Conservation (phyloP, 2,329 filamentous ascomycete genomes). For the Ophiostoma tasmaniense region DNA sequence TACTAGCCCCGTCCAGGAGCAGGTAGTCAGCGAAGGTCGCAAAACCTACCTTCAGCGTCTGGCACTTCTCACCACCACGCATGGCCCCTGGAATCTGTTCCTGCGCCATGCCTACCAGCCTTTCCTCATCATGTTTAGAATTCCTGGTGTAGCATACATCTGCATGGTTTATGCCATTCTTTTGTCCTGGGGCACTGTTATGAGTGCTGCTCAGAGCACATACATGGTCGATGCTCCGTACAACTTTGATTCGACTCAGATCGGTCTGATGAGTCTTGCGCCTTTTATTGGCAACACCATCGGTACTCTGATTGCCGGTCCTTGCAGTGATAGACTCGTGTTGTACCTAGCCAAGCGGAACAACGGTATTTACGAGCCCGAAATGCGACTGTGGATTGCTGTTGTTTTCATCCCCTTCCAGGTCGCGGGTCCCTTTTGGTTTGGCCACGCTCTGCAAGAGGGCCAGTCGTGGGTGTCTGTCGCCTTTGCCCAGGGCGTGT, state of each 20-base stretch:
- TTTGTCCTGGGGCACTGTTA: constrained; percentile 10
- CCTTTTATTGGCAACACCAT: constrained; percentile 33
- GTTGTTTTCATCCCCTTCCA: constrained; percentile 27
- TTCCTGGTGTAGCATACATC: constrained; percentile 16
- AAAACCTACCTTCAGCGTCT: constrained; percentile 13
- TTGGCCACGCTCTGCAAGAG: constrained; percentile 25
- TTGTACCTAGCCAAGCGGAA: constrained; percentile 32
- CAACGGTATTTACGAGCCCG: constrained; percentile 37
- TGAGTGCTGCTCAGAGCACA: constrained; percentile 9
- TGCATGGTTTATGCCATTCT: constrained; percentile 13
- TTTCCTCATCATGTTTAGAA: constrained; percentile 16
- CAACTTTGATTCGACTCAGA: constrained; percentile 28
- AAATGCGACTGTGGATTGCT: constrained; percentile 32
- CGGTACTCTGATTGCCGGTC: constrained; percentile 28
- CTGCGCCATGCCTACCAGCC: constrained; percentile 19
- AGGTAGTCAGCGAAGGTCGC: background rate
- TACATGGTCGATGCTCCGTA: constrained; percentile 29
- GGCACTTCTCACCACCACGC: constrained; percentile 7
- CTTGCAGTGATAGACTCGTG: constrained; percentile 30
- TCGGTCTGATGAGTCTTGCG: constrained; percentile 32
- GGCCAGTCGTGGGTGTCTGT: constrained; percentile 21
- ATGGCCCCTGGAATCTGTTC: constrained; percentile 11
- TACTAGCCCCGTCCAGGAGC: background rate
- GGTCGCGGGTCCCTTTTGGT: constrained; percentile 29
- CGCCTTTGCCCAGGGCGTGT: constrained; percentile 19